phyloP scores from a whole-genome alignment of 2,329 filamentous ascomycete species.

The Bipolaris oryzae region DNA sequence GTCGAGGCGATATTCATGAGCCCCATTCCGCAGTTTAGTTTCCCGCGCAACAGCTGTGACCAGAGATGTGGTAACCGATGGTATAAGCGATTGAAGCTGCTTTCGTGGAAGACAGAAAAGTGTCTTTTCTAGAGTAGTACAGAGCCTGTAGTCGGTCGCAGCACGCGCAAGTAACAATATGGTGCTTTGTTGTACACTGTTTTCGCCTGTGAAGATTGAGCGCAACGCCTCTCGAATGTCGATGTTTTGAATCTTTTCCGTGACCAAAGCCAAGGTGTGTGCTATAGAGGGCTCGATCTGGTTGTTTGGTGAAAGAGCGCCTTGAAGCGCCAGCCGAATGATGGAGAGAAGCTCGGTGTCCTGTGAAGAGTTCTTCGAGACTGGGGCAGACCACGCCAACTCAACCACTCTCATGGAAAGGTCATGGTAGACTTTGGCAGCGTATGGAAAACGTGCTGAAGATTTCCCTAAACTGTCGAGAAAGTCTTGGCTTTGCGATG shows the following conservation, averaged over 20 bases:
- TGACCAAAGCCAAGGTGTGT: constrained; percentile 7
- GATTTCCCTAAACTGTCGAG: constrained; percentile 20
- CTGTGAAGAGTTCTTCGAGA: constrained; percentile 7
- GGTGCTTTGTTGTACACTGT: background rate
- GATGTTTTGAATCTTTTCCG: constrained; percentile 14
- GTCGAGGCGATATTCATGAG: constrained; percentile 7
- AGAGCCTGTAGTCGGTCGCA: constrained; percentile 1
- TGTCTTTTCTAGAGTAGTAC: constrained; percentile 9
- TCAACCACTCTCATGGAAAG: constrained; percentile 22
- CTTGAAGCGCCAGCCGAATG: constrained; percentile 21
- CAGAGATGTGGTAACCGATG: constrained; percentile 16
- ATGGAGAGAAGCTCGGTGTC: constrained; percentile 20
- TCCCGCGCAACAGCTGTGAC: constrained; percentile 6
- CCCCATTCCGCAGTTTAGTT: background rate
- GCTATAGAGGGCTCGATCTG: background rate
- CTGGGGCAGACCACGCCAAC: constrained; percentile 3
- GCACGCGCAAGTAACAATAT: constrained; percentile 3
- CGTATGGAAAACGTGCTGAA: constrained; percentile 6
- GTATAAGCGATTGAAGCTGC: constrained; percentile 12
- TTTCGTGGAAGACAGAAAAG: constrained; percentile 21
- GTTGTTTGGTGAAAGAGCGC: constrained; percentile 3
- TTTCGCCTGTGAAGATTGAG: constrained; percentile 5
- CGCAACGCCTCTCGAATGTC: constrained; percentile 5
- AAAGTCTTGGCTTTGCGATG: constrained; percentile 16
- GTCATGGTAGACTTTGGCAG: constrained; percentile 3